Evolutionary conservation across 495 filamentous ascomycete genomes (phyloP), one percentile per base, ranked within the genome.

Genomic region (Oleoguttula mirabilis): DNA sequence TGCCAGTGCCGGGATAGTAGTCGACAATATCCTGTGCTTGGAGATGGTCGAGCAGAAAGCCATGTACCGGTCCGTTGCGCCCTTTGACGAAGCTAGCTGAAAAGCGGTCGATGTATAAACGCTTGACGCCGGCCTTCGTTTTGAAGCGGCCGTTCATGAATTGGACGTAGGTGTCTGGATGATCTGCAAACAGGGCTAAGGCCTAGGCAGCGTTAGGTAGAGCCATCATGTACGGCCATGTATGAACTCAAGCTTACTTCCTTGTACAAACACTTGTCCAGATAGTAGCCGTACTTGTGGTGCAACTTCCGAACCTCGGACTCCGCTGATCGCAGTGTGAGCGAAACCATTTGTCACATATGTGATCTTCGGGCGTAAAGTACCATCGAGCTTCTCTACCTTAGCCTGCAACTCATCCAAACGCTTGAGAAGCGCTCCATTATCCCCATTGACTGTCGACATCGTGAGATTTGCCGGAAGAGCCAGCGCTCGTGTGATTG

Each of bases 181-280:
- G 60, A 53, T 73, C 60, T 12, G 69, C 62, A 51, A 61, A 73
- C 53, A 74, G 63, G 36, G 71, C 64, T 24, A 65, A 62, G 5
- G 69, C 66, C 66, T 68, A 10, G 12, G 23, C 3, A 3, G 2
- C 22, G n/a, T 25, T 10, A 30, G 32, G 28, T 40, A 22, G 28
- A 14, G 32, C 30, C 22, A n/a, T n/a, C 7, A 14, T 19, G 11
- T 3, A 31, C 24, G 21, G 10, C 31, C 15, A 19, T 3, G 34
- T n/a, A 12, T 27, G 3, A 33, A 21, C 2, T 28, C 8, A 14
- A 22, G 30, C 56, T 37, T 39, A 62, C 68, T 57, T 74, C 65
- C 43, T 72, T 65, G 60, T 74, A 74, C 1, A 73, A 59, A 44
- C 71, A 74, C 38, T 74, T 74, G 58, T 74, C 71, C 31, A 74